Base-by-base conservation (phyloP, 1,139 yeast genomes). In the Groenewaldozyma auringiensis region DNA sequence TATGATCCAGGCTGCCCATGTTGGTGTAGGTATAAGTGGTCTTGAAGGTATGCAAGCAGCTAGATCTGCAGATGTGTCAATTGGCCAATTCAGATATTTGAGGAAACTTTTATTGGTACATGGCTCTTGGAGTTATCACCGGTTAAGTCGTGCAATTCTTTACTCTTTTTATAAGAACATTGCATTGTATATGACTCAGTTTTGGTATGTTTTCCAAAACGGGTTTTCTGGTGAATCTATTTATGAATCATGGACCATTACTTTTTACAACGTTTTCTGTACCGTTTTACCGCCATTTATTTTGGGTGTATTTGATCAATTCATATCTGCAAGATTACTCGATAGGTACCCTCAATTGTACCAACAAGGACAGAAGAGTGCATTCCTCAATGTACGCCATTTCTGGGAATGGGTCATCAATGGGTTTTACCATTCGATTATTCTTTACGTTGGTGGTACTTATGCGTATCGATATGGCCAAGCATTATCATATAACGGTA, bases 31-130 rank as follows among this genome's bases (percentile, higher is more conserved):
- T 62, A 92, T 92, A 55, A 86, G 94, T 60, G 99, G 99, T 56
- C 85, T 87, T 86, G 98, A 94, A 68, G 99, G 99, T 56, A 89
- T 89, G 88, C 99, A 94, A 65, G 98, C 98, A 6, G 97, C 98
- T 0, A 76, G 98, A 65, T 82, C 94, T 65, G 98, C 99, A 0
- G 99, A 94, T 71, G 80, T 92, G 50, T 89, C 97, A 1, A 87
- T 94, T 66, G 98, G 96, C 0, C 98, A 94, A 63, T 94, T 94
- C 75, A 80, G 82, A 62, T 92, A 77, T 61, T 74, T 94, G 67
- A 78, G 79, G 55, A 89, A 86, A 61, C 67, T 94, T 47, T 68
- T 94, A 43, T 71, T 94, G 41, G 98, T 94, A 8, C 99, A 94
- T 64, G 99, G 99, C 1, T 72, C 96, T 3, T 94, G 99, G 99